These are phyloP conservation scores for Neurospora africana DNA, from an alignment of 495 filamentous ascomycete genomes.

Conservation along the genomic window DNA sequence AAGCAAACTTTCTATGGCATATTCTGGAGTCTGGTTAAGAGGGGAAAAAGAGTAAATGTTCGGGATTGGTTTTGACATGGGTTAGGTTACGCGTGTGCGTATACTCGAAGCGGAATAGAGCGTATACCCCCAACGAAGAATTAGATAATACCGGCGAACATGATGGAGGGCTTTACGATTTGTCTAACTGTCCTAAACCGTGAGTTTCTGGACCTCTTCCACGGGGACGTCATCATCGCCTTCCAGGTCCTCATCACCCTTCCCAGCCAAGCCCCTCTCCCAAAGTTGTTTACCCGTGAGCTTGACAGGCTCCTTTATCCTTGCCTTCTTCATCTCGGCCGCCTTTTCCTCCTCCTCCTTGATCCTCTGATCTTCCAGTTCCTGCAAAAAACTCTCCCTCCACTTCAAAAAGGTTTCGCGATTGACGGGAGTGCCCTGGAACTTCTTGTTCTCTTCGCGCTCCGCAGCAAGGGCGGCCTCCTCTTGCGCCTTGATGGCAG, in stretches of 20 bases:
- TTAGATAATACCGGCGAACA: not conserved
- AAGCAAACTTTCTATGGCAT: conserved; percentile 7
- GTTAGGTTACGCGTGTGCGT: not conserved
- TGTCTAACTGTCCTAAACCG: conserved; percentile 33
- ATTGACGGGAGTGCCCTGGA: conserved; percentile 83
- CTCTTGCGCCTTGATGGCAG: conserved; percentile 52
- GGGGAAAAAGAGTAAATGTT: conserved; percentile 7
- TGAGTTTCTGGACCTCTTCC: conserved; percentile 57
- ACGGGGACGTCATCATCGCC: conserved; percentile 38
- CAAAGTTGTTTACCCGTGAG: conserved; percentile 77
- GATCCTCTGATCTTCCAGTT: conserved; percentile 61
- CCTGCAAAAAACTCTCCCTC: conserved; percentile 65
- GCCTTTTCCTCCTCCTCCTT: conserved; percentile 58
- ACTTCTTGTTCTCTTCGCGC: conserved; percentile 90
- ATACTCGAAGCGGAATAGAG: not conserved
- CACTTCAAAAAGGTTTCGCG: conserved; percentile 74
- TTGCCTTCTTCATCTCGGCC: conserved; percentile 66
- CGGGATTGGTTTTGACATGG: not conserved
- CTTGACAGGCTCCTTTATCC: conserved; percentile 48
- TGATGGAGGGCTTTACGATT: not conserved
- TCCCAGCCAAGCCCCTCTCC: conserved; percentile 70
- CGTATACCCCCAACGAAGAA: not conserved
- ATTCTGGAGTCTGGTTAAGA: conserved; percentile 10
- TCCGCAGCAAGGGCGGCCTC: conserved; percentile 59
- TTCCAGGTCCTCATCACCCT: conserved; percentile 61